Percentiles rank a stretch among this genome's conserved stretches.
phyloP scores from a whole-genome alignment of 1,284 basidiomycete genomes.

The Calocybe gambosa region DNA sequence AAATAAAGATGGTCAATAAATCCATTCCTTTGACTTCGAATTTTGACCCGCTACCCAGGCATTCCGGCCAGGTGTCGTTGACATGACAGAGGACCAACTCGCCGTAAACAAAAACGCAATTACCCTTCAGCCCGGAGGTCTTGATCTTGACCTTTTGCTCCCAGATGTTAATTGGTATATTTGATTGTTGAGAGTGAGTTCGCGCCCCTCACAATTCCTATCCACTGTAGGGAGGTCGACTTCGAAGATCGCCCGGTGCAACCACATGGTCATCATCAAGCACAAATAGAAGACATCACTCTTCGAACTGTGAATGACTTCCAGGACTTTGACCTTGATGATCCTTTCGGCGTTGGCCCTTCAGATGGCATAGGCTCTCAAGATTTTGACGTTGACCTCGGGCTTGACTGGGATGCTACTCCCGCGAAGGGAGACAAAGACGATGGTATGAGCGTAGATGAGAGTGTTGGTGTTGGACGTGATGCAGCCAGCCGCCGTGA shows the following conservation, averaged over 20 bases:
- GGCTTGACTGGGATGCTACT: slow-evolving; percentile 65
- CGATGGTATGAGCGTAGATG: slow-evolving; percentile 47
- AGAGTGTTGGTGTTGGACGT: slow-evolving; percentile 69
- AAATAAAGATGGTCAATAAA: slow-evolving; percentile 81
- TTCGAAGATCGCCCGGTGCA: slow-evolving; percentile 64
- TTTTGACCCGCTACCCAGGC: slow-evolving; percentile 46
- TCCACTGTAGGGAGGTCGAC: slow-evolving; percentile 57
- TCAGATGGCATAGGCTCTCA: slow-evolving; percentile 82
- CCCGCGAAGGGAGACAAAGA: slow-evolving; percentile 28
- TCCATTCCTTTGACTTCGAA: slow-evolving; percentile 8
- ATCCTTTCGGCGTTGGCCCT: slow-evolving; percentile 68
- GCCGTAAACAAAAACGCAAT: slow-evolving; percentile 83
- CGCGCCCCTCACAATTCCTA: background rate
- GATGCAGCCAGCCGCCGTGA: slow-evolving; percentile 53
- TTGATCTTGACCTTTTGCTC: slow-evolving; percentile 75
- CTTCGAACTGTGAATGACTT: slow-evolving; percentile 68
- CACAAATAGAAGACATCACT: slow-evolving; percentile 79
- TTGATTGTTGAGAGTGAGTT: background rate
- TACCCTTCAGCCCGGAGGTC: slow-evolving; percentile 68
- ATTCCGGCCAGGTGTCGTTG: slow-evolving; percentile 88
- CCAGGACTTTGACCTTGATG: slow-evolving; percentile 47
- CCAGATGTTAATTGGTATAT: slow-evolving; percentile 76
- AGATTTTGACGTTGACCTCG: slow-evolving; percentile 74
- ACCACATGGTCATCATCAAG: slow-evolving; percentile 72
- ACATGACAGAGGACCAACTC: slow-evolving; percentile 92